Base-by-base conservation (phyloP, 2,329 filamentous ascomycete genomes). In the Sporothrix globosa region DNA sequence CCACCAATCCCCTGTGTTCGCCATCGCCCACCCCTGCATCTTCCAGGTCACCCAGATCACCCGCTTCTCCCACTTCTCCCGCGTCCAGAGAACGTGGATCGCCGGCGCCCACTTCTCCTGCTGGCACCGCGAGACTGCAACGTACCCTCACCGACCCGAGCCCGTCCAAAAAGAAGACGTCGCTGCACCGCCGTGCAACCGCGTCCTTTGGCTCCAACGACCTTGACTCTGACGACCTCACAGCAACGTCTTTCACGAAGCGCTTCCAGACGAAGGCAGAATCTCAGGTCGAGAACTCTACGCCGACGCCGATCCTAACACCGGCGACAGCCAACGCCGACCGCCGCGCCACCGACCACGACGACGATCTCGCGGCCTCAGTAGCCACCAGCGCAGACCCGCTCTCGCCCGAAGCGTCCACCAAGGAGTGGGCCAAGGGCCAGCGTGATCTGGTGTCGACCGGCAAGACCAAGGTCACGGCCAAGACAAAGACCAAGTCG, bases 121-220 rank as follows among this genome's bases (percentile, higher is more conserved):
- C 39, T 63, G 58, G 39, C 58, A 27, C 58, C 60, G 50, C 74
- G 24, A 69, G 69, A 63, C 70, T 73, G 72, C 73, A 77, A 70
- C 76, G 72, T 69, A 76, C 75, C 19, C 73, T 78, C 52, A 75
- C 76, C 13, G 75, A 75, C 60, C 75, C 69, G 69, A 75, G 73
- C 74, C 77, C 76, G 27, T 72, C 74, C 24, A 71, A 76, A 34
- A 75, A 77, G 61, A 74, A 79, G 68, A 77, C 76, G 44, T 76
- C 79, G 69, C 77, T 76, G 48, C 77, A 77, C 71, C 79, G 80
- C 74, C 82, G 81, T 74, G 79, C 80, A 50, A 79, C 80, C 69
- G 76, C 80, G 66, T 80, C 79, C 52, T 78, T 77, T 72, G 78
- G 77, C 74, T 80, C 81, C 71, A 77, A 78, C 76, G 78, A 76